Evolutionary conservation across 148 eudicot genomes (phyloP).

Genomic region (Camellia japonica): DNA sequence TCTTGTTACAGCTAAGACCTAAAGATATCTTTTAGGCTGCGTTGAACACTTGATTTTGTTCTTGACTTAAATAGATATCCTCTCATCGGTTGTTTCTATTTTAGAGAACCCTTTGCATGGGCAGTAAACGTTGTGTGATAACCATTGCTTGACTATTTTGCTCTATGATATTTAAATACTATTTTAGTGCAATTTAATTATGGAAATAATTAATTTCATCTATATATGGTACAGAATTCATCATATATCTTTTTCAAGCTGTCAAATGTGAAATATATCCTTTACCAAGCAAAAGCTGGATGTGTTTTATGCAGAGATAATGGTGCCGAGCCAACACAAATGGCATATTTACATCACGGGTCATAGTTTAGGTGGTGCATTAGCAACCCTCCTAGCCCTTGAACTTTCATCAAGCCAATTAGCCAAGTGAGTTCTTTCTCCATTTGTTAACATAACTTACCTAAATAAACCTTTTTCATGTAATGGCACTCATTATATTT

Average conservation of each 20-base stretch:
- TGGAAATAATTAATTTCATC: neutral
- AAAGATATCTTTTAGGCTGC: neutral
- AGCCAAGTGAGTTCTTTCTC: conserved; percentile 66
- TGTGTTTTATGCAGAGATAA: conserved; percentile 48
- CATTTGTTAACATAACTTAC: neutral
- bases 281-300: conserved; percentile 1
- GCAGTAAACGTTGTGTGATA: neutral
- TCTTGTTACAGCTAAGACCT: neutral
- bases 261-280: neutral
- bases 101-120: neutral
- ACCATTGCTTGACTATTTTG: conserved; percentile 4
- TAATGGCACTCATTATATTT: neutral
- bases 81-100: conserved; percentile 5
- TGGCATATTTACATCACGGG: conserved; percentile 95
- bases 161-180: neutral
- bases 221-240: neutral
- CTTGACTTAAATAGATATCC: neutral
- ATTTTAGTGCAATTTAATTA: neutral
- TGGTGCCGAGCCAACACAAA: conserved; percentile 40
- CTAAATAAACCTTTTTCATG: neutral
- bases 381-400: conserved; percentile 94
- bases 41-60: neutral
- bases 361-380: conserved; percentile 97
- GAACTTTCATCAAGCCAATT: conserved; percentile 91
- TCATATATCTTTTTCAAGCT: neutral